These are phyloP conservation scores for Pseudoscleropodium purum DNA, from an alignment of 225 moss, liverwort and hornwort species.

Conservation along the genomic window DNA sequence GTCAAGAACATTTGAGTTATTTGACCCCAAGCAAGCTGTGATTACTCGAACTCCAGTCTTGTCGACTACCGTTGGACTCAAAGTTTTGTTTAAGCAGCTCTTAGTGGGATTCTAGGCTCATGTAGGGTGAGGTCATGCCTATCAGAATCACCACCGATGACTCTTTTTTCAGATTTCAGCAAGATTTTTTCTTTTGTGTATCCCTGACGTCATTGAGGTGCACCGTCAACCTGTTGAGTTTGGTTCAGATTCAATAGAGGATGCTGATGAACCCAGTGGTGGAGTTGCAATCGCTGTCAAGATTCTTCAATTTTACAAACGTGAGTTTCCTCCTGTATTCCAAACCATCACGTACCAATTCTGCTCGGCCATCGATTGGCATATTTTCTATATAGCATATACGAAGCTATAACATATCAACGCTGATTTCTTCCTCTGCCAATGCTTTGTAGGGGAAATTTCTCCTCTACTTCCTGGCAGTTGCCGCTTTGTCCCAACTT, in stretches of 20 bases:
- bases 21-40: not conserved
- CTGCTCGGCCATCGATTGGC: not conserved
- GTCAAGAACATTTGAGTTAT: not conserved
- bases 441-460: slow-evolving; percentile 54
- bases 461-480: slow-evolving; percentile 75
- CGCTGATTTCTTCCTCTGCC: not conserved
- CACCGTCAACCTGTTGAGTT: not conserved
- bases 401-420: not conserved
- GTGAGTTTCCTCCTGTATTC: slow-evolving; percentile 18
- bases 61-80: not conserved
- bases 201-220: not conserved
- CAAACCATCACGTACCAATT: not conserved
- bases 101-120: not conserved
- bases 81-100: not conserved
- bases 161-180: not conserved
- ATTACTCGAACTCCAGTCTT: not conserved
- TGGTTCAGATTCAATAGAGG: slow-evolving; percentile 2
- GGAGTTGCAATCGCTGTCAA: slow-evolving; percentile 63
- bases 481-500: slow-evolving; percentile 93
- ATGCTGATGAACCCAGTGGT: slow-evolving; percentile 12
- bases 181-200: not conserved
- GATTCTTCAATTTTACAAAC: slow-evolving; percentile 62
- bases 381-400: not conserved
- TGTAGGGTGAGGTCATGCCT: not conserved
- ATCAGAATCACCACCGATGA: not conserved